Evolutionary conservation across 163 green algal species (phyloP).

Genomic region (Scenedesmus sp.): DNA sequence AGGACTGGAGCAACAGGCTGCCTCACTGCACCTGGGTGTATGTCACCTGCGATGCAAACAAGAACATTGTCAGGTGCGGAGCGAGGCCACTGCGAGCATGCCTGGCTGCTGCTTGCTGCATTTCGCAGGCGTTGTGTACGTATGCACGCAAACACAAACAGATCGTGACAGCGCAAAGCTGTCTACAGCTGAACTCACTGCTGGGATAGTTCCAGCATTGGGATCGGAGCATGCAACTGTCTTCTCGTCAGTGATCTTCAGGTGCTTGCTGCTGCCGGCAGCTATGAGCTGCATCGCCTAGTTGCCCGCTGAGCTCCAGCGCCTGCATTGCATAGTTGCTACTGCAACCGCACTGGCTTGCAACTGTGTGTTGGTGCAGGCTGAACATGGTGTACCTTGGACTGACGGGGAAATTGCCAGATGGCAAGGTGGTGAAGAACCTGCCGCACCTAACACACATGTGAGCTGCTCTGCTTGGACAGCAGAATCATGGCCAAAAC

Average conservation of each 20-base stretch:
- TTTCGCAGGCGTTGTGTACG: background rate
- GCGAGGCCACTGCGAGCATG: background rate
- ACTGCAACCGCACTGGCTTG: background rate
- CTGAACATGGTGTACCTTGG: slow-evolving; percentile 49
- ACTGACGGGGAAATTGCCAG: slow-evolving; percentile 22
- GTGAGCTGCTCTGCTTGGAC: slow-evolving; percentile 18
- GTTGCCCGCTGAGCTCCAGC: background rate
- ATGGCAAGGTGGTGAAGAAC: slow-evolving; percentile 1
- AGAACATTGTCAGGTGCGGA: slow-evolving; percentile 20
- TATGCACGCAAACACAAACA: background rate
- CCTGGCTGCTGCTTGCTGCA: background rate
- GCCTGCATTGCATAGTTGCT: background rate
- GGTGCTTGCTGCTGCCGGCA: background rate
- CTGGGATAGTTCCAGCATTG: no score
- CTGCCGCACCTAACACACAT: slow-evolving; percentile 44
- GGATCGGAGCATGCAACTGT: no score
- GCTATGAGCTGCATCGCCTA: background rate
- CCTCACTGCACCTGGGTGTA: slow-evolving; percentile 46
- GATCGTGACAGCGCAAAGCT: no score
- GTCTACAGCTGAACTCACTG: no score
- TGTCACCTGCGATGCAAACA: slow-evolving; percentile 44
- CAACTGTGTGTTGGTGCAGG: slow-evolving; percentile 3
- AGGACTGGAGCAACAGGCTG: slow-evolving; percentile 22
- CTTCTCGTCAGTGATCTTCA: no score
- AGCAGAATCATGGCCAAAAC: no score